Percentiles rank a stretch among this genome's conserved stretches.
These are phyloP conservation scores for Kernera saxatilis DNA, from an alignment of 345 rosid genomes.

Conservation along the genomic window DNA sequence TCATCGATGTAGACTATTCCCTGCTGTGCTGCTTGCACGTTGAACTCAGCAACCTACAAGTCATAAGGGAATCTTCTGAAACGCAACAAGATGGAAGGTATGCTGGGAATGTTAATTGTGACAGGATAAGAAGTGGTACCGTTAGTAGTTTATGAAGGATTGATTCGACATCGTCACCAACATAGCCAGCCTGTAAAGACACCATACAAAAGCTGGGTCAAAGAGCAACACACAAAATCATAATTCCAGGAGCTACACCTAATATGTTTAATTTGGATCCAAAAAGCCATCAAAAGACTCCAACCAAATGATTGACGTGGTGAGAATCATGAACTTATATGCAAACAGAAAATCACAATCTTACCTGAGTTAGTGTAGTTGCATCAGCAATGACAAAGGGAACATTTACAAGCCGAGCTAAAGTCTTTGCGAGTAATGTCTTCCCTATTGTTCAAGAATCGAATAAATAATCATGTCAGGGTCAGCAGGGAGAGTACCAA, in stretches of 20 bases:
- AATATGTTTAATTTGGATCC: neutral
- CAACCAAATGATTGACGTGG: neutral
- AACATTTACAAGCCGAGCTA: slow-evolving; percentile 79
- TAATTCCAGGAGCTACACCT: neutral
- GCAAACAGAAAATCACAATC: neutral
- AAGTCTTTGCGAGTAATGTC: slow-evolving; percentile 78
- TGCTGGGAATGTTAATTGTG: neutral
- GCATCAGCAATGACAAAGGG: slow-evolving; percentile 89
- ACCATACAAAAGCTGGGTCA: slow-evolving; percentile 4
- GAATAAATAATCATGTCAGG: neutral
- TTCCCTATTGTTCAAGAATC: slow-evolving; percentile 46
- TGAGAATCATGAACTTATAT: neutral
- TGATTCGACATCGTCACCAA: slow-evolving; percentile 97
- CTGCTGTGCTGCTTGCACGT: slow-evolving; percentile 96
- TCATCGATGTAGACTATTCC: slow-evolving; percentile 96
- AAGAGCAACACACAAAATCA: neutral
- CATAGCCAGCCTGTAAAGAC: slow-evolving; percentile 83
- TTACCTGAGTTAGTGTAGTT: slow-evolving; percentile 80
- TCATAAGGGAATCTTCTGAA: neutral
- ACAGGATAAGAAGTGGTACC: slow-evolving; percentile 36
- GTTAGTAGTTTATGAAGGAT: slow-evolving; percentile 74
- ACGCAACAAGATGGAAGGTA: neutral
- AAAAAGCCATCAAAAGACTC: neutral
- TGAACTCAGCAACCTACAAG: slow-evolving; percentile 74
- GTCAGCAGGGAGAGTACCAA: neutral